A percentile compares a stretch with the other conserved stretches of the same genome.
Evolutionary conservation across 805 yeast genomes (phyloP).

Genomic region (Ogataea allantospora): DNA sequence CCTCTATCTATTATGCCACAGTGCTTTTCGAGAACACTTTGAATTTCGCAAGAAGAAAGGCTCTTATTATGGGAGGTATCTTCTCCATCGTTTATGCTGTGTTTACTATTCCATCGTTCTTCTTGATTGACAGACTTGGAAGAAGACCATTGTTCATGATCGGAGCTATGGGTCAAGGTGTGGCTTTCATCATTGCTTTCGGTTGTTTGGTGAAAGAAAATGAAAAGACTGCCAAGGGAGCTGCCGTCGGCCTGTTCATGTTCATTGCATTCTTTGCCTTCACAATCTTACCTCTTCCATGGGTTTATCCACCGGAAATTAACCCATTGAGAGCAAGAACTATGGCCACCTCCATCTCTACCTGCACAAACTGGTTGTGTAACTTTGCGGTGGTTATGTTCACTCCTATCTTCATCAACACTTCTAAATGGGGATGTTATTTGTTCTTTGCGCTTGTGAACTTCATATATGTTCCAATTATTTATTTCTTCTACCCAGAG

Average conservation of each 20-base stretch:
- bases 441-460: constrained; percentile 67
- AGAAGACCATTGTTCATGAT: constrained; percentile 52
- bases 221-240: constrained; percentile 53
- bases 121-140: constrained; percentile 60
- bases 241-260: constrained; percentile 64
- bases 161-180: constrained; percentile 52
- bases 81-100: constrained; percentile 61
- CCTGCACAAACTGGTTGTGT: constrained; percentile 68
- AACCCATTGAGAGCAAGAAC: constrained; percentile 69
- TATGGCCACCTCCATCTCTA: constrained; percentile 58
- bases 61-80: constrained; percentile 64
- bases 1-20: constrained; percentile 65
- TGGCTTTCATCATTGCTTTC: constrained; percentile 48
- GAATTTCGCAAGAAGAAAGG: constrained; percentile 47
- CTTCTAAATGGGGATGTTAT: constrained; percentile 63
- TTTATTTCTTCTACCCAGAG: constrained; percentile 71
- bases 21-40: constrained; percentile 53
- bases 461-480: constrained; percentile 58
- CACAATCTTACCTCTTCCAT: constrained; percentile 42
- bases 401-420: constrained; percentile 54
- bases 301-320: constrained; percentile 70
- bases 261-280: constrained; percentile 56
- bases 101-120: constrained; percentile 60
- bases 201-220: constrained; percentile 44
- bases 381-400: constrained; percentile 69